Base-by-base conservation (phyloP, 2,329 filamentous ascomycete species). In the Colletotrichum magnum region DNA sequence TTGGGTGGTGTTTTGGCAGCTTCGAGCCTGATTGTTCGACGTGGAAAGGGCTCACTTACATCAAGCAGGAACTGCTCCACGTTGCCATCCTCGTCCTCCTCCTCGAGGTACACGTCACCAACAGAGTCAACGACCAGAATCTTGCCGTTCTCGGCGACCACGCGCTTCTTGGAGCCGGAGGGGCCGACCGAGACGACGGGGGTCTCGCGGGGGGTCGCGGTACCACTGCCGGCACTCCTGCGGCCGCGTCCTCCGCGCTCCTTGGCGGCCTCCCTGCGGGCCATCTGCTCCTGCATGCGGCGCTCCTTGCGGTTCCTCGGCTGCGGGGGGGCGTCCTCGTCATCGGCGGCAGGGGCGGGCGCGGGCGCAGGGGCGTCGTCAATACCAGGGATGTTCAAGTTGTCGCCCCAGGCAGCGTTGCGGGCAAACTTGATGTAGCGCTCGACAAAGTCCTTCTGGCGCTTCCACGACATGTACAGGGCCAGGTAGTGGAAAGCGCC, bases 121-220 rank as follows among this genome's bases (percentile, higher is more conserved):
- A 92, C 85, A 0, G 93, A 94, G 81, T 99, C 95, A 4, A 99
- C 96, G 64, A 99, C 92, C 45, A 99, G 85, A 1, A 97, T 87
- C 85, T 98, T 99, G 73, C 96, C 96, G 75, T 99, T 99, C 85
- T 97, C 93, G 2, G 95, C 95, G 28, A 95, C 89, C 16, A 98
- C 94, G 43, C 94, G 88, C 86, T 95, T 97, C 82, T 94, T 94
- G 41, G 92, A 87, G 21, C 95, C 94, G 45, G 90, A 88, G 1
- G 93, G 89, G 12, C 90, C 80, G 71, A 82, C 81, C 71, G 80
- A 83, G 45, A 21, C 57, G 58, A 86, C 86, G 56, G 87, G 85
- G 0, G 88, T 88, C 74, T 89, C 75, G 12, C 85, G 84, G 41
- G 85, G 81, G 39, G 74, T 72, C 32, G 69, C 69, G 43, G 65